phyloP scores from a whole-genome alignment of 106 monocot genomes.

The Apostasia shenzhenica region DNA sequence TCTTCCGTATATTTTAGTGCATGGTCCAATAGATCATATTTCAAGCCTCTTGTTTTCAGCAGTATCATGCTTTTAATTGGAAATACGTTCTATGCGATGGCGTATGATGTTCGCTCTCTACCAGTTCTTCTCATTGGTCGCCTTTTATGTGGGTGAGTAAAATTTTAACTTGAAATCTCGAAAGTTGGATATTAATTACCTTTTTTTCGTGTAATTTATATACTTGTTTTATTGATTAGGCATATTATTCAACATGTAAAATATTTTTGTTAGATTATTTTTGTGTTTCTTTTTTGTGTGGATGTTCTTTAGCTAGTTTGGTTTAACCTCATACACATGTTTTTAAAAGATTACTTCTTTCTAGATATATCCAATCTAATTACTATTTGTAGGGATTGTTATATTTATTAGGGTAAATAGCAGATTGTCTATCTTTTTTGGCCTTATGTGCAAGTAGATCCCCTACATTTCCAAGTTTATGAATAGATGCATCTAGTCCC shows the following conservation, averaged over 20 bases:
- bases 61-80: conserved; percentile 72
- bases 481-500: too few species aligned
- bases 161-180: not conserved
- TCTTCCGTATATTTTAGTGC: conserved; percentile 96
- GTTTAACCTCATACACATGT: too few species aligned
- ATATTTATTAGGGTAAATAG: too few species aligned
- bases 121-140: conserved; percentile 72
- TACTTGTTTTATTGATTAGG: too few species aligned
- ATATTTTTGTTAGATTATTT: not conserved
- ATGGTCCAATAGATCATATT: conserved; percentile 95
- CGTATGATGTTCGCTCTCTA: conserved; percentile 77
- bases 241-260: not conserved
- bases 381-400: too few species aligned
- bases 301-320: not conserved
- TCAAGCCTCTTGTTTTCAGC: conserved; percentile 88
- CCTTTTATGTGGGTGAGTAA: conserved; percentile 82
- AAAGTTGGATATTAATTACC: not conserved
- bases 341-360: too few species aligned
- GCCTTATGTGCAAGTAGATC: too few species aligned
- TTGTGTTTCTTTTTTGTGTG: not conserved
- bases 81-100: conserved; percentile 78
- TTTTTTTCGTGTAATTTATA: too few species aligned
- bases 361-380: too few species aligned
- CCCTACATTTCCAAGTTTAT: too few species aligned
- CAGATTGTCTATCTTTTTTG: too few species aligned